phyloP scores from a whole-genome alignment of 1,284 basidiomycete genomes.

The Pisolithus thermaeus region DNA sequence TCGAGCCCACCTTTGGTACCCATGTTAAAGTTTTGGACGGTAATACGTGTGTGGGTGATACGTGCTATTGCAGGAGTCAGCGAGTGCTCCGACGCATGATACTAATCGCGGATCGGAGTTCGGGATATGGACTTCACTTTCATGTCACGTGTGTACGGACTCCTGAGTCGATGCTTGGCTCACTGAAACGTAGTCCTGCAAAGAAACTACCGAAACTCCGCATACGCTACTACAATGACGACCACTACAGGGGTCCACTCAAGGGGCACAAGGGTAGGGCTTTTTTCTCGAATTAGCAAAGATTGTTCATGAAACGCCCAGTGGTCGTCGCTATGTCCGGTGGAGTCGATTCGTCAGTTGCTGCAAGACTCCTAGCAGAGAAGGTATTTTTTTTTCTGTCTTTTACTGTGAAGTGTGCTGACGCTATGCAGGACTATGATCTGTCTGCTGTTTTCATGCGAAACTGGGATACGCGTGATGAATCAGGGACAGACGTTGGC shows the following conservation, averaged over 20 bases:
- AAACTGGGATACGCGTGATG: slow-evolving; percentile 84
- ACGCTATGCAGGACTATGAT: slow-evolving; percentile 57
- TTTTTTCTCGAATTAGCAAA: neutral
- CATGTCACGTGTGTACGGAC: no score
- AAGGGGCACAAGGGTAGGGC: slow-evolving; percentile 27
- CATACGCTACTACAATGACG: slow-evolving; percentile 14
- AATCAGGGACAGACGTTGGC: slow-evolving; percentile 65
- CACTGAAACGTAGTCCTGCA: slow-evolving; percentile 7
- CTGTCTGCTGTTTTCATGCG: slow-evolving; percentile 91
- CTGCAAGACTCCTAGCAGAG: slow-evolving; percentile 68
- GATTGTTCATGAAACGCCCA: slow-evolving; percentile 22
- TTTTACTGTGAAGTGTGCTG: neutral
- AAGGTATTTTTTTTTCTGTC: slow-evolving; percentile 37
- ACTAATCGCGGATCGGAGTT: slow-evolving; percentile 7
- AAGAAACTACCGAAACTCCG: neutral
- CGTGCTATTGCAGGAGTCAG: no score
- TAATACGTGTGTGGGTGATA: no score
- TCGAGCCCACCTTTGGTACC: no score
- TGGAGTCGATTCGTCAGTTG: slow-evolving; percentile 91
- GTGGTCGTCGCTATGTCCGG: slow-evolving; percentile 94
- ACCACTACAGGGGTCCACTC: slow-evolving; percentile 8
- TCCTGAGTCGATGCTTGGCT: slow-evolving; percentile 11
- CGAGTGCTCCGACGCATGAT: neutral
- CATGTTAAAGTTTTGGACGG: neutral
- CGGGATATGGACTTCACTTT: neutral